Conservation (phyloP, 2,329 filamentous ascomycete species). For the Microdochium bolleyi region DNA sequence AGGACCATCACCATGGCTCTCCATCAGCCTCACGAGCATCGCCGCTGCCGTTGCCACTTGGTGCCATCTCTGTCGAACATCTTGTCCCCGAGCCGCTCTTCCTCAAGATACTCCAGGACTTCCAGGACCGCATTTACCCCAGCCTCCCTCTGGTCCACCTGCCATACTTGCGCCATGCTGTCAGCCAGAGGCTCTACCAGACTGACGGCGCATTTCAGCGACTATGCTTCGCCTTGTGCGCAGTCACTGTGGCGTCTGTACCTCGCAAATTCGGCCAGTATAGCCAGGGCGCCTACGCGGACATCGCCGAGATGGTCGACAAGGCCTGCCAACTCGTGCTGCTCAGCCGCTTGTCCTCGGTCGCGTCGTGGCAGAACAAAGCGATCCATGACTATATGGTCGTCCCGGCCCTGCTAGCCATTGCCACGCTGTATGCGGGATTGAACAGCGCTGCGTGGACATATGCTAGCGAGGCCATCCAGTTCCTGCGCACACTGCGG, state of each 20-base stretch:
- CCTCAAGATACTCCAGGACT: constrained; percentile 10
- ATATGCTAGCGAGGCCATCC: constrained; percentile 6
- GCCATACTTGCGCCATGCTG: constrained; percentile 5
- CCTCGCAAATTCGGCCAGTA: constrained; percentile 9
- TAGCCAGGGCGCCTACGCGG: constrained; percentile 2
- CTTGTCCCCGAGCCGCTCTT: constrained; percentile 10
- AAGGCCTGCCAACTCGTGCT: constrained; percentile 3
- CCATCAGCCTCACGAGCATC: background rate
- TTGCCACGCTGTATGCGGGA: constrained; percentile 6
- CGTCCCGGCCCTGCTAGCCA: constrained; percentile 4
- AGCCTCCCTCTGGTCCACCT: constrained; percentile 11
- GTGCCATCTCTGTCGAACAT: constrained; percentile 5
- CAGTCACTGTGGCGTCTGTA: constrained; percentile 12
- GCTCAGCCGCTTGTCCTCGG: constrained; percentile 2
- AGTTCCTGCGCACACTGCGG: constrained; percentile 3
- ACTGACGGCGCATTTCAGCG: constrained; percentile 10
- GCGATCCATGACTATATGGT: constrained; percentile 2
- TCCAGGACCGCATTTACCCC: constrained; percentile 10
- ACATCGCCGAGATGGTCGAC: constrained; percentile 3
- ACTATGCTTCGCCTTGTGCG: constrained; percentile 12
- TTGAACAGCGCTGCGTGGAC: constrained; percentile 5
- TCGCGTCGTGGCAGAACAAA: constrained; percentile 3
- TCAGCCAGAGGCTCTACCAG: constrained; percentile 6
- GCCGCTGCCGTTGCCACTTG: constrained; percentile 3
- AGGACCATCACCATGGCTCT: too few species aligned